A percentile compares a stretch with the other conserved stretches of the same genome.
Evolutionary conservation across 1,284 basidiomycete species (phyloP).

Genomic region (Pseudozyma sp.): DNA sequence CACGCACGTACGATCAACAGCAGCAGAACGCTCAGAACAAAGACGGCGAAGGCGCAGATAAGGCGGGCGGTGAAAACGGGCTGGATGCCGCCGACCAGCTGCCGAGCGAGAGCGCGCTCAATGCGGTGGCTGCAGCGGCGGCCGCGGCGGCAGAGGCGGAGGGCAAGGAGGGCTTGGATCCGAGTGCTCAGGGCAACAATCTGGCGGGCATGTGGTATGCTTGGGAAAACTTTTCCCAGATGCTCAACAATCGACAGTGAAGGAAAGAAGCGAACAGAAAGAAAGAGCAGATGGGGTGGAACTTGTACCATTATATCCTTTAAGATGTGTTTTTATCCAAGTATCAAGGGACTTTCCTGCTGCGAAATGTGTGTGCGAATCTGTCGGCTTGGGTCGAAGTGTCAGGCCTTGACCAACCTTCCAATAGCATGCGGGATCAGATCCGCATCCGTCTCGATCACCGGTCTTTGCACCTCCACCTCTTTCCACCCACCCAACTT

Average conservation of each 20-base stretch:
- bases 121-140: constrained; percentile 43
- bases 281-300: background rate
- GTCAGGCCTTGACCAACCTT: constrained; percentile 49
- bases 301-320: constrained; percentile 19
- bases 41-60: constrained; percentile 15
- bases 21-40: constrained; percentile 22
- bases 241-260: constrained; percentile 55
- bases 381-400: no score
- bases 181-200: constrained; percentile 36
- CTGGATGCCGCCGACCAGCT: constrained; percentile 18
- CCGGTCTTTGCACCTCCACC: constrained; percentile 40
- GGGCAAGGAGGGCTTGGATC: constrained; percentile 30
- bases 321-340: background rate
- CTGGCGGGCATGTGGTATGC: constrained; percentile 49
- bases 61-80: constrained; percentile 14
- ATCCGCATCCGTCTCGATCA: constrained; percentile 29
- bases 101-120: constrained; percentile 44
- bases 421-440: constrained; percentile 51
- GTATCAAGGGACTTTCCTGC: no score
- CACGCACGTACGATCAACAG: constrained; percentile 49
- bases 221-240: constrained; percentile 54
- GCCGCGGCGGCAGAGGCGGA: constrained; percentile 30
- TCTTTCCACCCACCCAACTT: constrained; percentile 51
- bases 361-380: no score
- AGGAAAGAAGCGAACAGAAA: background rate